Conservation (phyloP, 2,329 filamentous ascomycete genomes). For the Sporothrix brunneoviolacea region DNA sequence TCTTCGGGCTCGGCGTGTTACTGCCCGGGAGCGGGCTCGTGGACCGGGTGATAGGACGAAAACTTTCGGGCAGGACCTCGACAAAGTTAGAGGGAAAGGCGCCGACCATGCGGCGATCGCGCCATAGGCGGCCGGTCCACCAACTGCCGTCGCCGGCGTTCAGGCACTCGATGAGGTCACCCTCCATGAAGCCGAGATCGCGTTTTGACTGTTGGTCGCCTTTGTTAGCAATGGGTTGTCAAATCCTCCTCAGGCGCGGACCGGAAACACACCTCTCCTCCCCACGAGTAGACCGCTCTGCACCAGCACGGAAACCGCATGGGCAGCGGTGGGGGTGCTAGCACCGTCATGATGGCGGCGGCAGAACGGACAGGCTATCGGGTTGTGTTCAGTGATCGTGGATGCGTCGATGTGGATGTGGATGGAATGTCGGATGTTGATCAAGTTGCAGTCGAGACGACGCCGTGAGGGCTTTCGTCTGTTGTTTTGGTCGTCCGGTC, state of each 20-base stretch:
- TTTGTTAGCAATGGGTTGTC: background rate
- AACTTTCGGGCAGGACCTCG: constrained; percentile 76
- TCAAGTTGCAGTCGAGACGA: background rate
- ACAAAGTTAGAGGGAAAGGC: constrained; percentile 98
- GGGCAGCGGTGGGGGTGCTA: constrained; percentile 22
- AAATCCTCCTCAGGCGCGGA: too few relatives aligned
- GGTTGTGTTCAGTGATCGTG: background rate
- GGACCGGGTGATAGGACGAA: constrained; percentile 64
- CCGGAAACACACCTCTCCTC: constrained; percentile 63
- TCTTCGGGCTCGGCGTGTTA: constrained; percentile 48
- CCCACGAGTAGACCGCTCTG: constrained; percentile 65
- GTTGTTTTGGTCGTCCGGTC: too few relatives aligned
- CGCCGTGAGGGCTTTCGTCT: background rate
- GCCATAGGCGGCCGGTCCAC: constrained; percentile 91
- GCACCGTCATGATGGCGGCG: constrained; percentile 11
- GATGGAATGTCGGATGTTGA: background rate
- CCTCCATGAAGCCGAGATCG: constrained; percentile 94
- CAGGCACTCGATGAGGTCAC: constrained; percentile 94
- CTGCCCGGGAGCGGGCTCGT: constrained; percentile 53
- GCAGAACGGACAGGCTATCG: background rate
- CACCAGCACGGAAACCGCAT: constrained; percentile 16
- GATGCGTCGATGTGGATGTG: background rate
- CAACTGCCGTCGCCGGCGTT: constrained; percentile 97
- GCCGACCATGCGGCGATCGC: constrained; percentile 85
- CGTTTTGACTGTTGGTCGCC: constrained; percentile 63